These are phyloP conservation scores for Colletotrichum tropicicola DNA, from an alignment of 2,329 filamentous ascomycete genomes.

Conservation along the genomic window DNA sequence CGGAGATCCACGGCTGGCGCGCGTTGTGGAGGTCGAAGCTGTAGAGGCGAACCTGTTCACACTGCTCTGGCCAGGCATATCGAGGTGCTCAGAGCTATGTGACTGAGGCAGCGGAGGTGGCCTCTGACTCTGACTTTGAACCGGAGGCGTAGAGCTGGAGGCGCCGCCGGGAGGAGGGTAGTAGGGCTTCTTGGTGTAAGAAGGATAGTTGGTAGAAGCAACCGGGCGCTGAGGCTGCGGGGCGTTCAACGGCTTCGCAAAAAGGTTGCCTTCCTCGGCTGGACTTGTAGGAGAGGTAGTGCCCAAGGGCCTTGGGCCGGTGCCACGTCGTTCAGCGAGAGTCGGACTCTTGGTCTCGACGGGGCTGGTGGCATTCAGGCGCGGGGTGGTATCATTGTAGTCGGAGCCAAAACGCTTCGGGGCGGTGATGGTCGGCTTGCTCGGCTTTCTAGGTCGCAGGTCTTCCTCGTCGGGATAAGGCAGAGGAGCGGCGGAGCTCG, in stretches of 20 bases:
- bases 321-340: slow-evolving; percentile 83
- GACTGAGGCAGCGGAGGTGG: slow-evolving; percentile 41
- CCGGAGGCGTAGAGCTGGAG: slow-evolving; percentile 29
- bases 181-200: slow-evolving; percentile 66
- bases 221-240: slow-evolving; percentile 50
- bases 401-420: slow-evolving; percentile 55
- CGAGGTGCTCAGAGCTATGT: slow-evolving; percentile 43
- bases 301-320: slow-evolving; percentile 78
- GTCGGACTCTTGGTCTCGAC: slow-evolving; percentile 67
- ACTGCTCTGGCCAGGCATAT: slow-evolving; percentile 52
- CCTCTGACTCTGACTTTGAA: slow-evolving; percentile 37
- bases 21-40: slow-evolving; percentile 91
- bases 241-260: slow-evolving; percentile 70
- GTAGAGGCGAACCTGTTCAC: slow-evolving; percentile 78
- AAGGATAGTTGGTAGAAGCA: slow-evolving; percentile 53
- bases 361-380: slow-evolving; percentile 62
- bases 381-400: slow-evolving; percentile 60
- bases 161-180: slow-evolving; percentile 63
- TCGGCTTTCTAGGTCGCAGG: slow-evolving; percentile 51
- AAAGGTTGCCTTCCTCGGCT: slow-evolving; percentile 80
- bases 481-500: slow-evolving; percentile 72
- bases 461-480: slow-evolving; percentile 80
- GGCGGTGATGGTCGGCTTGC: slow-evolving; percentile 45
- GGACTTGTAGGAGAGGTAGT: slow-evolving; percentile 80
- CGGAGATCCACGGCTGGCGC: slow-evolving; percentile 90